Conservation (phyloP, 108 stramenopile genomes). For the Asterionellopsis glacialis region DNA sequence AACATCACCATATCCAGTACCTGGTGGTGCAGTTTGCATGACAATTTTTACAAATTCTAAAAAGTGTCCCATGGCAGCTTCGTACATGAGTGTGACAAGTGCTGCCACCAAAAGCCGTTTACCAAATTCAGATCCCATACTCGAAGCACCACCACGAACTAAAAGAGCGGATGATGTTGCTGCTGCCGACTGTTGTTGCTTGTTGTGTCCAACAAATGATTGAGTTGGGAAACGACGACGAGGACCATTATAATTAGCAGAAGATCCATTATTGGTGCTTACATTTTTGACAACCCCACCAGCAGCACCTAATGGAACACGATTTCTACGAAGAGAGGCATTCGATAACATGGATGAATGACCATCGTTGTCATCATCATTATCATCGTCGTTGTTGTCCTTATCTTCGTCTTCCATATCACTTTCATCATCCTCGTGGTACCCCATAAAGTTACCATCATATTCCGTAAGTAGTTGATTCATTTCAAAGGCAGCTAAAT, state of each 20-base stretch:
- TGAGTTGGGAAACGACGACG: neutral
- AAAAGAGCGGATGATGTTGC: conserved; percentile 4
- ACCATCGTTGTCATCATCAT: conserved; percentile 57
- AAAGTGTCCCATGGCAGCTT: conserved; percentile 30
- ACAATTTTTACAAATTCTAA: conserved; percentile 57
- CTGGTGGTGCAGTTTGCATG: conserved; percentile 33
- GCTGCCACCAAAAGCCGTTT: conserved; percentile 27
- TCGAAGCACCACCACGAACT: conserved; percentile 9
- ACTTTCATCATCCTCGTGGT: neutral
- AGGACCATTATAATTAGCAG: too few relatives aligned
- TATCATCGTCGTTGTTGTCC: conserved; percentile 51
- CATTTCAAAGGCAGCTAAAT: conserved; percentile 1
- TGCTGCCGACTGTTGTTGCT: neutral
- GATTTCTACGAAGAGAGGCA: conserved; percentile 24
- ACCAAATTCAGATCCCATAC: conserved; percentile 19
- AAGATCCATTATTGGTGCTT: neutral
- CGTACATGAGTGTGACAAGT: conserved; percentile 45
- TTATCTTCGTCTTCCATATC: conserved; percentile 25
- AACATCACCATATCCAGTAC: conserved; percentile 22
- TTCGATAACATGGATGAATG: conserved; percentile 54
- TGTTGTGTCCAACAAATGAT: neutral
- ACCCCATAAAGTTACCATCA: too few relatives aligned
- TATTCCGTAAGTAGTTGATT: neutral
- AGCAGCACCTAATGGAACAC: neutral
- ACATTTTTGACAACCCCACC: neutral